Base-by-base conservation (phyloP, 306 rosid genomes). In the Sophora flavescens region DNA sequence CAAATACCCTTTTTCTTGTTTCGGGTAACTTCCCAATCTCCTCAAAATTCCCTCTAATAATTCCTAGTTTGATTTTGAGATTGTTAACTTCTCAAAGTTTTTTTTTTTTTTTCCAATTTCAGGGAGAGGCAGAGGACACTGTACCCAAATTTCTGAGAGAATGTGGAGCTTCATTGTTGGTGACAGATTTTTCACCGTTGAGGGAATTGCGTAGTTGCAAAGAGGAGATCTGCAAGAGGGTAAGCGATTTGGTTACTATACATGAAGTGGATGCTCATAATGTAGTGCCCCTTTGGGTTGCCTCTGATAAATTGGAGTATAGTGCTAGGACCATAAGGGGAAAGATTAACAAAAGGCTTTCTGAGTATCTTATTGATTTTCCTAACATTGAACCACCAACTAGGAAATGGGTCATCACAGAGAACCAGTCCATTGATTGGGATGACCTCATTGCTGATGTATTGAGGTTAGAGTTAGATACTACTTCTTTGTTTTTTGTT, bases 191-290 rank as follows among this genome's bases (percentile, higher is more conserved):
- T 78, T 94, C 97, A 1, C 98, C 97, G 0, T 77, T 94, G 47
- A 68, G 97, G 45, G 88, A 94, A 83, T 79, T 90, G 8, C 63
- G 79, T 71, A 90, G 75, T 63, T 94, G 93, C 66, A 94, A 92
- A 83, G 88, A 75, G 47, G 95, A 84, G 73, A 94, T 94, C 50
- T 89, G 95, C 75, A 58, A 90, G 88, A 88, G 79, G 85, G 87
- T 91, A 26, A 36, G 84, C 62, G 87, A 88, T 60, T 87, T 61
- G 17, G 91, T 94, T 78, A 60, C 78, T 3, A 73, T 94, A 18
- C 93, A 90, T 80, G 98, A 94, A 81, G 97, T 94, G 68, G 98
- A 94, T 83, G 92, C 95, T 45, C 98, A 94, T 80, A 94, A 92
- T 39, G 80, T 94, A 30, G 98, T 94, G 33, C 98, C 98, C 17